Conservation (phyloP, 1,139 yeast genomes). For the Meyerozyma guilliermondii region DNA sequence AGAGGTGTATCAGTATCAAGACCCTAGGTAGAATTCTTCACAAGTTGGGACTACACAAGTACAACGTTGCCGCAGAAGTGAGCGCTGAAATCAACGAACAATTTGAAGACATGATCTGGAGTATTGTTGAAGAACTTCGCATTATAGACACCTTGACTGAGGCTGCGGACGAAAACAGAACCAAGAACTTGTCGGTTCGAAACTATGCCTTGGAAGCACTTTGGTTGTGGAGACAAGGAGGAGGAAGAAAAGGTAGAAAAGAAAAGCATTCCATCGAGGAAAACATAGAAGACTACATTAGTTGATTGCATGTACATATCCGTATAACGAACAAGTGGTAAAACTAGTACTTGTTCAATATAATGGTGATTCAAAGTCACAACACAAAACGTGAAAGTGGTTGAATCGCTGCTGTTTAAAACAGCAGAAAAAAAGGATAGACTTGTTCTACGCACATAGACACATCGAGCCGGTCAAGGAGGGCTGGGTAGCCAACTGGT, state of each 20-base stretch:
- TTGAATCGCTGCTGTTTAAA: background rate
- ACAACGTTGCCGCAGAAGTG: constrained; percentile 44
- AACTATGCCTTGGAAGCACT: constrained; percentile 89
- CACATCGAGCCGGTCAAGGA: constrained; percentile 40
- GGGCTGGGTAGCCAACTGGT: constrained; percentile 9
- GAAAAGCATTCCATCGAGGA: constrained; percentile 4
- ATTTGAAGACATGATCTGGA: constrained; percentile 72
- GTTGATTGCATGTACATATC: constrained; percentile 11
- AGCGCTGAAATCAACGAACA: constrained; percentile 32
- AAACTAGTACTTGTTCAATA: constrained; percentile 1
- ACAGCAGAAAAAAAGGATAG: background rate
- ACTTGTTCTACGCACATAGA: constrained; percentile 42
- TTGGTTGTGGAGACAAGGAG: constrained; percentile 89
- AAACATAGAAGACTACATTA: constrained; percentile 9
- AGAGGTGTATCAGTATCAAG: constrained; percentile 79
- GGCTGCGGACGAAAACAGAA: constrained; percentile 65
- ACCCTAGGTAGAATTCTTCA: constrained; percentile 83
- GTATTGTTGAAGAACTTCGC: constrained; percentile 57
- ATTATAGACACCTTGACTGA: constrained; percentile 69
- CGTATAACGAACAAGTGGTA: constrained; percentile 7
- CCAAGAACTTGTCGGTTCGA: constrained; percentile 69
- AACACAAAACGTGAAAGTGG: constrained; percentile 6
- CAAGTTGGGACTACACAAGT: constrained; percentile 65
- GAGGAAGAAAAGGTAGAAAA: constrained; percentile 37
- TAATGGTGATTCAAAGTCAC: background rate